These are phyloP conservation scores for Fusarium miscanthi DNA, from an alignment of 2,329 filamentous ascomycete genomes.

Conservation along the genomic window DNA sequence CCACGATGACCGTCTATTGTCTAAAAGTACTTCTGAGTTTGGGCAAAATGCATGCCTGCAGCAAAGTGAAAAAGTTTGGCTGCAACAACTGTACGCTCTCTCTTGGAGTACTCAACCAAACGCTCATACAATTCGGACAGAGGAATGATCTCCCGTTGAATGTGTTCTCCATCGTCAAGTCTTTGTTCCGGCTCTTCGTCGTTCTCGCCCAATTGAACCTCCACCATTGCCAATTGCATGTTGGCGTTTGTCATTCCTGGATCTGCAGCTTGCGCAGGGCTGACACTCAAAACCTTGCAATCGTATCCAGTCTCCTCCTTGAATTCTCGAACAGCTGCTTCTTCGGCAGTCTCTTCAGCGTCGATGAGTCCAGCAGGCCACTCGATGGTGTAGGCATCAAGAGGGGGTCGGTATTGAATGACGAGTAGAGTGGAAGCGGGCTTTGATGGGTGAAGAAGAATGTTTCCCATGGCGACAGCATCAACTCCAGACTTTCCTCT, in stretches of 20 bases:
- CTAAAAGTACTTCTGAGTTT: constrained; percentile 45
- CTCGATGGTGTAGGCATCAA: constrained; percentile 44
- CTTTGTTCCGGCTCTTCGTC: constrained; percentile 40
- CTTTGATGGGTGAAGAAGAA: constrained; percentile 42
- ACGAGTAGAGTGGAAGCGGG: constrained; percentile 43
- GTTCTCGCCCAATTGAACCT: constrained; percentile 36
- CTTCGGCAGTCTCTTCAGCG: constrained; percentile 40
- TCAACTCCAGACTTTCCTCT: constrained; percentile 41
- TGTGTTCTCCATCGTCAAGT: constrained; percentile 43
- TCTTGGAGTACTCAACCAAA: constrained; percentile 42
- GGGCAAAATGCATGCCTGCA: constrained; percentile 45
- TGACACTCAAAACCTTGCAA: constrained; percentile 40
- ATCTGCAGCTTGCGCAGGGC: constrained; percentile 39
- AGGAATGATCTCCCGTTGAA: constrained; percentile 40
- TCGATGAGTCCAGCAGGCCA: constrained; percentile 44
- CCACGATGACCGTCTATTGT: too few species aligned
- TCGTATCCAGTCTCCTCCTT: constrained; percentile 44
- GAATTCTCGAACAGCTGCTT: constrained; percentile 43
- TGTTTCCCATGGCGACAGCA: constrained; percentile 45
- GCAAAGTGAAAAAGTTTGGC: constrained; percentile 46
- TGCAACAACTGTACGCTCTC: constrained; percentile 39
- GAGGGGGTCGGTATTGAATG: constrained; percentile 44
- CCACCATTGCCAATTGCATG: constrained; percentile 45
- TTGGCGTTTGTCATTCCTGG: constrained; percentile 45
- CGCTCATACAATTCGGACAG: constrained; percentile 40